Percentiles rank a stretch among this genome's conserved stretches.
phyloP scores from a whole-genome alignment of 148 eudicot genomes.

The Arctostaphylos glauca region DNA sequence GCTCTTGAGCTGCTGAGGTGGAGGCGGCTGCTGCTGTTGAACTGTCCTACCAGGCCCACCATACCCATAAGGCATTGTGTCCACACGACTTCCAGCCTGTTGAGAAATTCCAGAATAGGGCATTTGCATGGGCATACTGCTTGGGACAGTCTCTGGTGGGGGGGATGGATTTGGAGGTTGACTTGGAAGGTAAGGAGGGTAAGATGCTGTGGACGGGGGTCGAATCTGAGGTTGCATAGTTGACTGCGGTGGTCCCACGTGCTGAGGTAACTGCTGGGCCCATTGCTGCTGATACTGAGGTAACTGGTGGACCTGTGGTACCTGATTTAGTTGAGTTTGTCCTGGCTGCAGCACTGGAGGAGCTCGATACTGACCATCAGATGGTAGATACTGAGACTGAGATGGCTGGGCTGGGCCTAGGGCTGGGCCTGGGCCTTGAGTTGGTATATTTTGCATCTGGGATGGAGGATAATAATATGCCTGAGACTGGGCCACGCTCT shows the following conservation, averaged over 20 bases:
- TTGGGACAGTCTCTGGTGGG: slow-evolving; percentile 48
- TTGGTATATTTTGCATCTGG: slow-evolving; percentile 44
- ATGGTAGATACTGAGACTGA: slow-evolving; percentile 52
- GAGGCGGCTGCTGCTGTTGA: slow-evolving; percentile 46
- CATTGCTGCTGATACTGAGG: slow-evolving; percentile 77
- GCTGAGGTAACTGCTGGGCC: slow-evolving; percentile 59
- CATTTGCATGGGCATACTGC: slow-evolving; percentile 76
- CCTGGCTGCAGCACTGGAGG: slow-evolving; percentile 48
- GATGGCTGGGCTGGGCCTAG: slow-evolving; percentile 38
- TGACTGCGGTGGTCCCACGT: slow-evolving; percentile 42
- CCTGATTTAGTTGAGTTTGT: slow-evolving; percentile 57
- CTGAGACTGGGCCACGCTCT: slow-evolving; percentile 38
- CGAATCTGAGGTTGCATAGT: slow-evolving; percentile 54
- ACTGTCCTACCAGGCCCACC: slow-evolving; percentile 56
- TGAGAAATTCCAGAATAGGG: slow-evolving; percentile 59
- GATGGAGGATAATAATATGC: slow-evolving; percentile 55
- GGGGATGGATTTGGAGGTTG: slow-evolving; percentile 60
- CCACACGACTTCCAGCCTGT: slow-evolving; percentile 47
- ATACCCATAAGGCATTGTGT: slow-evolving; percentile 62
- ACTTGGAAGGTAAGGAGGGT: slow-evolving; percentile 59
- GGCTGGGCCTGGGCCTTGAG: slow-evolving; percentile 33
- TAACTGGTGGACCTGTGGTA: slow-evolving; percentile 46
- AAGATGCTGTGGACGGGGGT: slow-evolving; percentile 47
- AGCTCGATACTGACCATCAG: slow-evolving; percentile 48
- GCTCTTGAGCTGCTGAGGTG: slow-evolving; percentile 67